Conservation (phyloP, 306 rosid genomes). For the Vicia sativa region DNA sequence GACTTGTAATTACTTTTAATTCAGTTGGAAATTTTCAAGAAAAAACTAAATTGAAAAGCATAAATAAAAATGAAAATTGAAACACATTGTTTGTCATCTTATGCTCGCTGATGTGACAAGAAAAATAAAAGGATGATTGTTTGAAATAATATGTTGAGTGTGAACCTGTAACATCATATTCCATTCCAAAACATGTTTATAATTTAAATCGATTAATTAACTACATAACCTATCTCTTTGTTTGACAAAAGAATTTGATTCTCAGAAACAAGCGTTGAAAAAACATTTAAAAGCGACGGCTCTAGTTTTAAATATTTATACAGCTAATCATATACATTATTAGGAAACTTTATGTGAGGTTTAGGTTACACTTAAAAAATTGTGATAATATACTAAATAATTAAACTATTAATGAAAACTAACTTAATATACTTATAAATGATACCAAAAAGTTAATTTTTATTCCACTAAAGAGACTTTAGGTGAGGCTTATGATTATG, state of each 20-base stretch:
- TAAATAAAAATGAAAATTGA: neutral
- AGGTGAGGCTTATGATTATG: too few species aligned
- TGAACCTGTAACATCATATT: slow-evolving; percentile 19
- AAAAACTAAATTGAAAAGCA: neutral
- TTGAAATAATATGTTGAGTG: slow-evolving; percentile 23
- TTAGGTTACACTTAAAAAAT: too few species aligned
- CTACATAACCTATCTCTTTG: slow-evolving; percentile 9
- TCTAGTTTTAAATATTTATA: slow-evolving; percentile 16
- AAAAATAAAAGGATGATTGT: neutral
- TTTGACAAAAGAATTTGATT: slow-evolving; percentile 26
- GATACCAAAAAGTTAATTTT: too few species aligned
- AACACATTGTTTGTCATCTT: slow-evolving; percentile 1
- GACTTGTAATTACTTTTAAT: neutral
- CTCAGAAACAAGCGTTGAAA: neutral
- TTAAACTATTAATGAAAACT: too few species aligned
- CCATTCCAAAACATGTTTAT: slow-evolving; percentile 21
- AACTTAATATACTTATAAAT: too few species aligned
- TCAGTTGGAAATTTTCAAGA: neutral
- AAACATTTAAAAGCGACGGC: neutral
- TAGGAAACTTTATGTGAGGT: neutral
- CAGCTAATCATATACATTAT: slow-evolving; percentile 13
- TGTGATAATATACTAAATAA: too few species aligned
- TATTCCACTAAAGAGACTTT: too few species aligned
- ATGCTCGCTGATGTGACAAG: slow-evolving; percentile 9
- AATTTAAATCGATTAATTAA: neutral